Evolutionary conservation across 345 rosid species (phyloP).

Genomic region (Viola odorata): DNA sequence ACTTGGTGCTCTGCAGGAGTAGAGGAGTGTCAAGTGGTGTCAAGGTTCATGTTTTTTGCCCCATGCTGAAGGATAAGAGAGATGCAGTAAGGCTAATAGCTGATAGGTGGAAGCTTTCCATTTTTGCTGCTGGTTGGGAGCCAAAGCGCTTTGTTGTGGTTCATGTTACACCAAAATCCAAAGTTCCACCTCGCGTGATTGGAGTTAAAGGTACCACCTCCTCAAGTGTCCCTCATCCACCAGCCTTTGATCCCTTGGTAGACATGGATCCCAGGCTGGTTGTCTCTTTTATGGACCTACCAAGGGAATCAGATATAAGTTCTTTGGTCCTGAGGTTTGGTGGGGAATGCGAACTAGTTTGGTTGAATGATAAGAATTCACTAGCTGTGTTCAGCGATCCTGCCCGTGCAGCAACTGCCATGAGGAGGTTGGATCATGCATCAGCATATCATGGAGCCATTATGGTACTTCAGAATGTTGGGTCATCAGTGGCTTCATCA

Average conservation of each 20-base stretch:
- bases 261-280: constrained; percentile 98
- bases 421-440: constrained; percentile 94
- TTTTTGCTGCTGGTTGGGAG: constrained; percentile 82
- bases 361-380: constrained; percentile 94
- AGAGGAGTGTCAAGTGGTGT: constrained; percentile 46
- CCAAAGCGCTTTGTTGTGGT: constrained; percentile 81
- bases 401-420: constrained; percentile 94
- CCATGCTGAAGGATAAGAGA: constrained; percentile 88
- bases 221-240: constrained; percentile 42
- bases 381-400: constrained; percentile 85
- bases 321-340: constrained; percentile 83
- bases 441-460: constrained; percentile 73
- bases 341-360: constrained; percentile 90
- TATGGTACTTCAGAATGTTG: constrained; percentile 40
- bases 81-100: constrained; percentile 79
- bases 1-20: constrained; percentile 78
- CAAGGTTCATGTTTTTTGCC: constrained; percentile 87
- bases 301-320: constrained; percentile 81
- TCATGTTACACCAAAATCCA: constrained; percentile 72
- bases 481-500: constrained; percentile 25
- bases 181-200: constrained; percentile 65
- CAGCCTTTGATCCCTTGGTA: constrained; percentile 61
- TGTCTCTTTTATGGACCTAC: constrained; percentile 81
- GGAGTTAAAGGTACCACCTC: constrained; percentile 56
- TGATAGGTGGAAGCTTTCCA: constrained; percentile 94